Evolutionary conservation across 768 basidiomycete species (phyloP), one percentile per base, ranked within the genome.

Genomic region (Termitomyces bulborhizus): DNA sequence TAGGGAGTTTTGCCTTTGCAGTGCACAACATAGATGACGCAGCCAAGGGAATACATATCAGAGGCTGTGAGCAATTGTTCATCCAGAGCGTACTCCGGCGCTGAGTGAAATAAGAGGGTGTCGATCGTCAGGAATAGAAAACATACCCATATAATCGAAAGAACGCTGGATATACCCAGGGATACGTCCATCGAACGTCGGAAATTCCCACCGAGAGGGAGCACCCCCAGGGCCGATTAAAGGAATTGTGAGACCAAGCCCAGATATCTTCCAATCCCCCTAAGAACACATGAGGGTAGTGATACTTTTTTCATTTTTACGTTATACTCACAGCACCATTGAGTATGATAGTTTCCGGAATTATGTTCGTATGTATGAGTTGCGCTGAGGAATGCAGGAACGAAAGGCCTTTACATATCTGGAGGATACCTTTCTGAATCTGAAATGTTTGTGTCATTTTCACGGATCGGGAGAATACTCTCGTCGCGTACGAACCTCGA

Each of bases 241-340:
- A 6, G 91, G 79, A 31, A 95, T 93, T 1, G 91, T 93, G 47
- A 94, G 74, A 2, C 93, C 92, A 39, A 99, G 77, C 1, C 93
- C 95, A 16, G 88, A 84, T 34, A 99, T 81, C 72, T 98, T 99
- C 97, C 97, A 99, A 69, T 99, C 97, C 32, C 97, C 96, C 93
- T 96, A 62, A 15, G 51, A 27, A 48, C 6, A 24, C n/a, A 36
- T 45, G 18, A 46, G 47, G 18, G 37, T 15, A 55, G 6, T 26
- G 6, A 21, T 16, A 13, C 32, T 45, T 16, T 24, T 45, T 26
- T 45, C n/a, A 43, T 15, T 29, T 56, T 29, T 50, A 39, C 4
- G 18, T 24, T 15, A 16, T 59, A 66, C 85, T 69, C 54, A 95
- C 94, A 58, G 91, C 84, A 56, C 82, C 81, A 65, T 97, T 99